phyloP scores from a whole-genome alignment of 2,329 filamentous ascomycete species.

The Atkinsonella texensis region DNA sequence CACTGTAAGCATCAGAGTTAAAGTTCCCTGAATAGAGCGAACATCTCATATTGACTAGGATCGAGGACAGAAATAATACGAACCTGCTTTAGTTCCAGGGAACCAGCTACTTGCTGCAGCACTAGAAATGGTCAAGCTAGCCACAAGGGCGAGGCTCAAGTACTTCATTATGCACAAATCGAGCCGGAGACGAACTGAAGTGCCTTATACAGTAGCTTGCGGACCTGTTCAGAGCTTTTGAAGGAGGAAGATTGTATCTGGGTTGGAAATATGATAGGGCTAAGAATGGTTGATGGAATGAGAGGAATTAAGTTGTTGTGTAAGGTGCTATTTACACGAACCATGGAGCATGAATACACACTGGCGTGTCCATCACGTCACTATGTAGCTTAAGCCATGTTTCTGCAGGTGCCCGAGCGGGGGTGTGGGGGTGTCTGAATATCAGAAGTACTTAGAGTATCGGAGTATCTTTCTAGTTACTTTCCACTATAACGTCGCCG shows the following conservation, averaged over 20 bases:
- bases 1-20: constrained; percentile 34
- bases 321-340: too few relatives aligned
- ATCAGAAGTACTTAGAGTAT: neutral
- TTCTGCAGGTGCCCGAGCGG: neutral
- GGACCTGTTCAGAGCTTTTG: neutral
- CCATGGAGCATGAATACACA: too few relatives aligned
- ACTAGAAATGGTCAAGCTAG: constrained; percentile 59
- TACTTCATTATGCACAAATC: constrained; percentile 58
- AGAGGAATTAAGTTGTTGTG: too few relatives aligned
- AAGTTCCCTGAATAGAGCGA: neutral
- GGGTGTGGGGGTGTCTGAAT: neutral
- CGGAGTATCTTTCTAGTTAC: too few relatives aligned
- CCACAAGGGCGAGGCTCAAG: constrained; percentile 54
- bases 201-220: neutral
- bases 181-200: neutral
- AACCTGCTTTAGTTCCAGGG: constrained; percentile 61
- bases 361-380: constrained; percentile 11
- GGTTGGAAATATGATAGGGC: too few relatives aligned
- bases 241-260: too few relatives aligned
- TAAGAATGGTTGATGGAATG: too few relatives aligned
- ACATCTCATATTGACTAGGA: neutral
- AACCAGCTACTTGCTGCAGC: constrained; percentile 74
- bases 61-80: constrained; percentile 18
- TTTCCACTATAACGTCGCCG: neutral
- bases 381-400: neutral